phyloP scores from a whole-genome alignment of 2,329 filamentous ascomycete species.

The Pseudomassariella vexata region DNA sequence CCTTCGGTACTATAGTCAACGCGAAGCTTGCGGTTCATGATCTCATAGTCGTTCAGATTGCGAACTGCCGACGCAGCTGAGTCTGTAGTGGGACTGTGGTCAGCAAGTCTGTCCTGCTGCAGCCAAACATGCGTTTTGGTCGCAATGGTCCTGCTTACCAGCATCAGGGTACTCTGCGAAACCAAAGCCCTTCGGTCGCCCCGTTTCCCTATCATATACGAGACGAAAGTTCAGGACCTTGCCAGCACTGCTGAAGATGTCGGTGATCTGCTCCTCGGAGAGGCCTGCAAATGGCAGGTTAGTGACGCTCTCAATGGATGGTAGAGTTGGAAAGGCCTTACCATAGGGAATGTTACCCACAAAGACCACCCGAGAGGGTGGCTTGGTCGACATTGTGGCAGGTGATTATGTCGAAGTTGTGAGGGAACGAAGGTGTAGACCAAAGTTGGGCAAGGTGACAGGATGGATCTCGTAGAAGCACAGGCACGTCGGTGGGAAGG shows the following conservation, averaged over 20 bases:
- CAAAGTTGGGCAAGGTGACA: too few relatives aligned
- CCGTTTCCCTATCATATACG: slow-evolving; percentile 93
- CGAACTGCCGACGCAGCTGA: slow-evolving; percentile 89
- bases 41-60: slow-evolving; percentile 91
- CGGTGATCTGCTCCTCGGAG: slow-evolving; percentile 91
- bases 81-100: slow-evolving; percentile 32
- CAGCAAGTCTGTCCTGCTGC: too few relatives aligned
- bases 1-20: slow-evolving; percentile 97
- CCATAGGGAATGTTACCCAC: slow-evolving; percentile 84
- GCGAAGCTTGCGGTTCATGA: slow-evolving; percentile 88
- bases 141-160: too few relatives aligned
- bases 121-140: too few relatives aligned
- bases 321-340: slow-evolving; percentile 26
- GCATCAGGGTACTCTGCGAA: slow-evolving; percentile 94
- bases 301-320: neutral
- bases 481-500: too few relatives aligned
- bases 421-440: too few relatives aligned
- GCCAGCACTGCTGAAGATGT: slow-evolving; percentile 86
- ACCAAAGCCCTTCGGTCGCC: slow-evolving; percentile 90
- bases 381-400: slow-evolving; percentile 63
- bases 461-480: too few relatives aligned
- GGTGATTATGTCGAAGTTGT: neutral
- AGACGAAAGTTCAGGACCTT: slow-evolving; percentile 88
- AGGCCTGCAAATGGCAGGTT: slow-evolving; percentile 53
- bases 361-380: slow-evolving; percentile 73